These are phyloP conservation scores for Candida sonorensis DNA, from an alignment of 805 yeast genomes.

Conservation along the genomic window DNA sequence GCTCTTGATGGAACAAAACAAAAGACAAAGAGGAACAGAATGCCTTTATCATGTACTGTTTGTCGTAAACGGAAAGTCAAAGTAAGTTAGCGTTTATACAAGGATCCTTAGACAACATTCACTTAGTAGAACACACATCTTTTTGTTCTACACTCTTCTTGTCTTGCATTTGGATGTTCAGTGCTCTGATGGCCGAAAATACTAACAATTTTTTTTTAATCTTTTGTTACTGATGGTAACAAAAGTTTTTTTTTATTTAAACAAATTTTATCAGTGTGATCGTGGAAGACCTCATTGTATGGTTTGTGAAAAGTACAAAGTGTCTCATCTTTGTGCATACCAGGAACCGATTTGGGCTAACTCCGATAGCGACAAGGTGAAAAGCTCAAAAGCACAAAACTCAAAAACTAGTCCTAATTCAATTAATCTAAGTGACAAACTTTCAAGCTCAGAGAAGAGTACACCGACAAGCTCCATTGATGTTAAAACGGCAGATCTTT, in stretches of 20 bases:
- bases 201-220: background rate
- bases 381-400: conserved; percentile 1
- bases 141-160: no score
- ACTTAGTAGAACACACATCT: background rate
- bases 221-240: background rate
- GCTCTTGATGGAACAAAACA: conserved; percentile 10
- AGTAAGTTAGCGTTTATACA: conserved; percentile 21
- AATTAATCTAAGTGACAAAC: no score
- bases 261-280: conserved; percentile 23
- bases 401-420: no score
- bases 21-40: conserved; percentile 33
- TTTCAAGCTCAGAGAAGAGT: no score
- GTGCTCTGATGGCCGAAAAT: no score
- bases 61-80: conserved; percentile 43
- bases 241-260: background rate
- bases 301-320: conserved; percentile 25
- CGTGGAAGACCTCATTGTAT: conserved; percentile 28
- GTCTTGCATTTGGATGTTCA: no score
- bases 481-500: no score
- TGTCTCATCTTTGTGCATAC: conserved; percentile 24
- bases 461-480: no score
- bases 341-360: conserved; percentile 26
- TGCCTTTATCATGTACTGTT: conserved; percentile 38
- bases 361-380: conserved; percentile 9
- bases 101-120: no score